Evolutionary conservation across 768 basidiomycete genomes (phyloP).

Genomic region (Mycena chlorophos): DNA sequence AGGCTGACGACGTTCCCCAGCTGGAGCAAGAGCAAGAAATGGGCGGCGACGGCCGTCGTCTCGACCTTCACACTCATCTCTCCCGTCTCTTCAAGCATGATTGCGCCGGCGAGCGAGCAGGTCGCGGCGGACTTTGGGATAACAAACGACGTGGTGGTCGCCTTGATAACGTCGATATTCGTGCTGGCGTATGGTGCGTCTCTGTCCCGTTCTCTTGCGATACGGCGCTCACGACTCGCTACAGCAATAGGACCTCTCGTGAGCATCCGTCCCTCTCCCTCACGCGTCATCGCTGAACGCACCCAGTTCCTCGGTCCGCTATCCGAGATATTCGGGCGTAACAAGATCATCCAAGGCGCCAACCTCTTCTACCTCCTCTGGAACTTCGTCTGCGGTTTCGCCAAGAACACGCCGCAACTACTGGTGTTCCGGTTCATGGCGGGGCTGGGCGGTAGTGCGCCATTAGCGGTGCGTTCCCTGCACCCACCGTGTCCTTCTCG

Average conservation of each 20-base stretch:
- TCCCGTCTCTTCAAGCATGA: conserved; percentile 72
- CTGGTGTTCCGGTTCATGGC: conserved; percentile 55
- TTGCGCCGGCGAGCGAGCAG: conserved; percentile 61
- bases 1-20: conserved; percentile 29
- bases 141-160: conserved; percentile 46
- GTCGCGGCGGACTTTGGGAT: conserved; percentile 57
- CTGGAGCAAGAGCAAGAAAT: conserved; percentile 60
- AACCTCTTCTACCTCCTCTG: conserved; percentile 33
- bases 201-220: background rate
- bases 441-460: conserved; percentile 56
- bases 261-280: conserved; percentile 12
- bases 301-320: conserved; percentile 55
- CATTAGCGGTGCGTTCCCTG: conserved; percentile 38
- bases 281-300: background rate
- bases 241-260: conserved; percentile 55
- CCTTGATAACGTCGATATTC: conserved; percentile 62
- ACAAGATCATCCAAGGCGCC: conserved; percentile 4
- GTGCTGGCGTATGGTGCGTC: conserved; percentile 59
- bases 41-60: conserved; percentile 64
- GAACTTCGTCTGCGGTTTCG: conserved; percentile 51
- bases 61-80: conserved; percentile 69
- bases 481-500: background rate
- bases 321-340: conserved; percentile 54
- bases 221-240: background rate
- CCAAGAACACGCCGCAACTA: conserved; percentile 43